A percentile compares a stretch with the other conserved stretches of the same genome.
Conservation (phyloP, 2,329 filamentous ascomycete species). For the Karstenula rhodostoma region DNA sequence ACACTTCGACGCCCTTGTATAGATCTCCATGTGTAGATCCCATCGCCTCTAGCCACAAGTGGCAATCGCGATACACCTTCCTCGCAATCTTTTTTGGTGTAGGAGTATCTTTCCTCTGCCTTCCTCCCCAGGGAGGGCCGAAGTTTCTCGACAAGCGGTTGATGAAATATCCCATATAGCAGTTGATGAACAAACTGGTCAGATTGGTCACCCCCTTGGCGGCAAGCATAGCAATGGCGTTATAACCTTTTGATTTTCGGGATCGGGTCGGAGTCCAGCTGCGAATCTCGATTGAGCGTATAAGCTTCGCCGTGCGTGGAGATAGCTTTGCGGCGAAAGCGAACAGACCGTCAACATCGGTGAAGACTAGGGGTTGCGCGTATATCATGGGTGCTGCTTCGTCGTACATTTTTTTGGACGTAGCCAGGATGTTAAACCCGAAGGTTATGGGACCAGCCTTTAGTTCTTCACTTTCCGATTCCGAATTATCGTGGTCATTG, state of each 20-base stretch:
- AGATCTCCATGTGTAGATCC: constrained; percentile 14
- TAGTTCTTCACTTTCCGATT: constrained; percentile 8
- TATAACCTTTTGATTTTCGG: constrained; percentile 20
- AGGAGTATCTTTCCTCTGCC: background rate
- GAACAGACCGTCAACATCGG: constrained; percentile 21
- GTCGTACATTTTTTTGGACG: constrained; percentile 19
- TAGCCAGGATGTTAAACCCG: constrained; percentile 13
- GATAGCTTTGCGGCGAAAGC: constrained; percentile 22
- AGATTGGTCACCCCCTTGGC: constrained; percentile 27
- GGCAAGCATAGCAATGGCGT: constrained; percentile 28
- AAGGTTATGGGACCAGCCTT: constrained; percentile 11
- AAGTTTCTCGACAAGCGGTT: no score
- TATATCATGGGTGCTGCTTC: constrained; percentile 26
- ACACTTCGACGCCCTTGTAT: constrained; percentile 18
- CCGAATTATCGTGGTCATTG: background rate
- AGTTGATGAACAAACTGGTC: constrained; percentile 19
- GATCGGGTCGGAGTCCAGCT: constrained; percentile 21
- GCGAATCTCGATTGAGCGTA: constrained; percentile 25
- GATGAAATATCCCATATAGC: constrained; percentile 10
- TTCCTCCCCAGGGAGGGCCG: background rate
- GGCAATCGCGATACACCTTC: constrained; percentile 29
- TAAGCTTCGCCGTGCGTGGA: constrained; percentile 22
- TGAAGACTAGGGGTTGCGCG: constrained; percentile 18
- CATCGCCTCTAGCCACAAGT: constrained; percentile 29
- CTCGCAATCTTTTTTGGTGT: constrained; percentile 23